Base-by-base conservation (phyloP, 2,329 filamentous ascomycete genomes). In the Penicillium sp. region DNA sequence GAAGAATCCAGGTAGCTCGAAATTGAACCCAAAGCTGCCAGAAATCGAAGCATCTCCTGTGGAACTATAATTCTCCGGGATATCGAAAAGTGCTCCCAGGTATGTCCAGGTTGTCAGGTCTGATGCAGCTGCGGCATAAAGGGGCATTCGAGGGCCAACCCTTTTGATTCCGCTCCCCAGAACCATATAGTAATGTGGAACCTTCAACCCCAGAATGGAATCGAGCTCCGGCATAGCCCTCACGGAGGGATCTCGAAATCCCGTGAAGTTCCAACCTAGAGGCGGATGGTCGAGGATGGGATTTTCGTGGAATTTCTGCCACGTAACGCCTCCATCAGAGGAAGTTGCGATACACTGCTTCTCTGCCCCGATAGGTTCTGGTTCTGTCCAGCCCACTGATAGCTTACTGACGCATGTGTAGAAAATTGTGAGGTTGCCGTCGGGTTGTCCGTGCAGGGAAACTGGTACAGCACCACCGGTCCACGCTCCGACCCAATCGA, bases 1-100 rank as follows among this genome's bases (percentile, higher is more conserved):
- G 50, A 53, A 59, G 43, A 59, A 59, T 19, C 56, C 56, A 14
- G 56, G 54, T 7, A 58, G 29, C 21, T 58, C 56, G 16, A 58
- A 58, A 24, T 58, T 58, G 37, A 58, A 58, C 4, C 45, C 55
- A 14, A 55, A 58, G 13, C 39, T 42, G 6, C 55, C 55, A 11
- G 55, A 55, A 9, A 55, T 52, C 21, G 40, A 44, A 2, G 55
- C 13, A 2, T 26, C 39, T 1, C 55, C 55, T 9, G 55, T 23
- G 10, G 55, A 46, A 14, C 29, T 55, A n/a, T n/a, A n/a, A 14
- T 58, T 58, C 49, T 28, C 52, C 23, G 46, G 40, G 3, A 52
- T 52, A 24, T 58, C 52, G 48, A 48, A 58, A 8, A 58, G 48
- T n/a, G 55, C 48, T 11, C 55, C 55, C n/a, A 58, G 8, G 29